Conservation (phyloP, 208 protist species). For the Trypanosoma congolense region DNA sequence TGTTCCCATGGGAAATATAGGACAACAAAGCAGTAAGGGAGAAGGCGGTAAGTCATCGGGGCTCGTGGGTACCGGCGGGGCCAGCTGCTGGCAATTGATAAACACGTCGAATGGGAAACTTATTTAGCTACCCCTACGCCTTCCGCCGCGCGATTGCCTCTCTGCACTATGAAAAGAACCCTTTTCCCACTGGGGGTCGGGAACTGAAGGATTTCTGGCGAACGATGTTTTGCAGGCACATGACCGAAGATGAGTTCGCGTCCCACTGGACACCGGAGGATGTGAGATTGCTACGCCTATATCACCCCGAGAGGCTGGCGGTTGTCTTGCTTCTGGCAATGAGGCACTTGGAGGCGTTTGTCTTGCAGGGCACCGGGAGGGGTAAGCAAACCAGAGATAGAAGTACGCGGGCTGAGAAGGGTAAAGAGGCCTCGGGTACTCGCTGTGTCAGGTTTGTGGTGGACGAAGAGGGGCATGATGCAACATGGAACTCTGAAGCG, state of each 20-base stretch:
- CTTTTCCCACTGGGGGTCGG: slow-evolving; percentile 2
- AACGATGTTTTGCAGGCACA: slow-evolving; percentile 13
- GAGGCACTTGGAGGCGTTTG: slow-evolving; percentile 20
- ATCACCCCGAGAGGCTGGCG: slow-evolving; percentile 20
- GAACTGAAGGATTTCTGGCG: slow-evolving; percentile 10
- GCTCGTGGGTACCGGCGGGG: neutral
- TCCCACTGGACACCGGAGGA: slow-evolving; percentile 23
- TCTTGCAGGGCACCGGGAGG: no score
- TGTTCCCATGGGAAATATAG: no score
- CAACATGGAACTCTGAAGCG: no score
- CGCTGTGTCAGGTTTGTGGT: no score
- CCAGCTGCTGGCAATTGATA: neutral
- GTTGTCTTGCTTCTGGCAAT: slow-evolving; percentile 9
- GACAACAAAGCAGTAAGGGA: neutral
- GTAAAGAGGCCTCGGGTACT: no score
- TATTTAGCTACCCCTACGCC: slow-evolving; percentile 1
- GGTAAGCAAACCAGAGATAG: no score
- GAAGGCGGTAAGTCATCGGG: neutral
- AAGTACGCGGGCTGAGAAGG: no score
- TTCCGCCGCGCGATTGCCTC: slow-evolving; percentile 20
- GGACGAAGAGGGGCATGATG: no score
- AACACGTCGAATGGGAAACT: slow-evolving; percentile 10
- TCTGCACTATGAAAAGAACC: slow-evolving; percentile 15
- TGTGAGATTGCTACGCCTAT: slow-evolving; percentile 20
- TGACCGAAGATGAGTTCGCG: slow-evolving; percentile 12